Evolutionary conservation across 2,329 filamentous ascomycete genomes (phyloP), one percentile per base, ranked within the genome.

Genomic region (Xenoacremonium recifei): DNA sequence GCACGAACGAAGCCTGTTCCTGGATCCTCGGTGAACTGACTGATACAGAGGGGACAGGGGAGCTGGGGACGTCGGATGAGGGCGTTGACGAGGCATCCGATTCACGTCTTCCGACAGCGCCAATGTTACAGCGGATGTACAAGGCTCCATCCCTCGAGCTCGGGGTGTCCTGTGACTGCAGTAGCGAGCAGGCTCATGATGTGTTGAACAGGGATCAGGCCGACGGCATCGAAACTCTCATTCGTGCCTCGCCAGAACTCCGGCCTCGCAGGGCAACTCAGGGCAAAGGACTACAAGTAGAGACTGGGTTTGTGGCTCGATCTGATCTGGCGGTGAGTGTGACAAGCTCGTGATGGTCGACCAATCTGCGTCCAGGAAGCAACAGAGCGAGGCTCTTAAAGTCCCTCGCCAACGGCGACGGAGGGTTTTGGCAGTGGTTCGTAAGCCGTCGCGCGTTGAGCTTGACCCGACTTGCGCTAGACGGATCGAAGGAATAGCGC

Each of bases 161-260:
- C 44, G 54, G 55, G 49, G 51, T 56, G 55, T 58, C 55, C 55
- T 58, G 55, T 58, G 55, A 58, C 55, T 55, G 44, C 48, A 57
- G 44, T 40, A 54, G 46, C 40, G 46, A 49, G 52, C 48, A 48
- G 48, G 54, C 47, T 53, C 37, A 44, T 55, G 53, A 55, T 58
- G 55, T 53, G 51, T 48, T 54, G 44, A 36, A 53, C 55, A 58
- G 53, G 55, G 55, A 55, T 58, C 47, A 48, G 41, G 42, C 44
- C 43, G 50, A 48, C 55, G 45, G 53, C 45, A 45, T 55, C 47
- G 53, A 53, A 54, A 58, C 54, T 47, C 53, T n/a, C 46, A 58
- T 57, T 58, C 51, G 51, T 50, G 47, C n/a, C 49, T 57, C 35
- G 46, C 49, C 48, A 46, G 42, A 46, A 48, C 48, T 25, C 49